Evolutionary conservation across 1,284 basidiomycete genomes (phyloP).

Genomic region (Mycena sp.): DNA sequence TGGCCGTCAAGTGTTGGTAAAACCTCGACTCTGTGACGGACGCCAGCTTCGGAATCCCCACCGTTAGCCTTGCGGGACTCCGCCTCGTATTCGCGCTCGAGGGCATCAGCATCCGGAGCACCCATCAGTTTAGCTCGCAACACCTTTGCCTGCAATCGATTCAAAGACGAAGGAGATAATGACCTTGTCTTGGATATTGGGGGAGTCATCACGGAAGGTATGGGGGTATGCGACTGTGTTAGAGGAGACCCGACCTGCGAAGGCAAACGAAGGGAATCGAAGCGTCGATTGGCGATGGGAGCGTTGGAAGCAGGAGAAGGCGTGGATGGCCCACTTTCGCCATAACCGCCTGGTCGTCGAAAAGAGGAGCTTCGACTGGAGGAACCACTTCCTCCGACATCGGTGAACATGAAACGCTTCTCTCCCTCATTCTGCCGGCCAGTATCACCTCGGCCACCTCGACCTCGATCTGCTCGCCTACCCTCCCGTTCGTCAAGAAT

Average conservation of each 20-base stretch:
- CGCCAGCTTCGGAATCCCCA: conserved; percentile 52
- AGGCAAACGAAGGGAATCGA: conserved; percentile 65
- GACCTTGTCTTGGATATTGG: conserved; percentile 55
- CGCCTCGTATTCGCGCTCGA: conserved; percentile 88
- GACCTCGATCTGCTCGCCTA: conserved; percentile 53
- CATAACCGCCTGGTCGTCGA: conserved; percentile 71
- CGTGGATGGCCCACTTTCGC: conserved; percentile 61
- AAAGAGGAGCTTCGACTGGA: conserved; percentile 84
- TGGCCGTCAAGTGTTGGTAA: conserved; percentile 90
- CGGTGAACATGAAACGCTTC: conserved; percentile 74
- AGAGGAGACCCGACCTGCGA: conserved; percentile 61
- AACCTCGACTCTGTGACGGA: conserved; percentile 77
- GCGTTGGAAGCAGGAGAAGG: conserved; percentile 57
- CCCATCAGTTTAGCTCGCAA: conserved; percentile 90
- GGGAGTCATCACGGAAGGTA: conserved; percentile 91
- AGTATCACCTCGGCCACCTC: conserved; percentile 46
- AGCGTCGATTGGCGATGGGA: conserved; percentile 54
- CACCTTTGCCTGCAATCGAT: conserved; percentile 93
- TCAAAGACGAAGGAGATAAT: conserved; percentile 82
- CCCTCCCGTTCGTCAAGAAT: conserved; percentile 86
- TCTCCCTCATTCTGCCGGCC: conserved; percentile 51
- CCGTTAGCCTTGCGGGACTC: conserved; percentile 63
- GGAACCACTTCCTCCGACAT: conserved; percentile 66
- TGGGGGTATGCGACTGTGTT: conserved; percentile 76
- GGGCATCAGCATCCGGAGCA: conserved; percentile 72